Percentiles rank a stretch among this genome's conserved stretches.
Conservation (phyloP, 768 basidiomycete genomes). For the Mycena haematopus region DNA sequence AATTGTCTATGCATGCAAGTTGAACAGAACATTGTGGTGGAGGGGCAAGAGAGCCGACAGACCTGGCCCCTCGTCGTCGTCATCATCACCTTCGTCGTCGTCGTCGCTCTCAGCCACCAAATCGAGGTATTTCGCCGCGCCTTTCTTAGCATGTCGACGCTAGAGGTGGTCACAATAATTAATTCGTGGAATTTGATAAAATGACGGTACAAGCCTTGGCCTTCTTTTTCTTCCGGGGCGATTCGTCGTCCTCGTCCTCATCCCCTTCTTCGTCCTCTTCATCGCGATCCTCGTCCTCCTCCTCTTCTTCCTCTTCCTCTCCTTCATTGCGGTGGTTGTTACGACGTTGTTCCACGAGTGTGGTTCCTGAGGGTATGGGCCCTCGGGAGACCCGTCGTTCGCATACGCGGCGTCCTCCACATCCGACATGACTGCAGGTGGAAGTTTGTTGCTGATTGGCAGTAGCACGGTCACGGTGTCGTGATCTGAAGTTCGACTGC, state of each 20-base stretch:
- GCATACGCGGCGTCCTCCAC: constrained; percentile 16
- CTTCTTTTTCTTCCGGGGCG: constrained; percentile 40
- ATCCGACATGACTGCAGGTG: constrained; percentile 21
- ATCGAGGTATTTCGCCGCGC: constrained; percentile 88
- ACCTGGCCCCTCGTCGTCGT: constrained; percentile 71
- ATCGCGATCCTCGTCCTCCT: constrained; percentile 36
- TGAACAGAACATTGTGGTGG: constrained; percentile 5
- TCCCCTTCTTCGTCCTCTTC: constrained; percentile 31
- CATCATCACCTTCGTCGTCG: constrained; percentile 85
- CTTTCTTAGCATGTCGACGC: constrained; percentile 71
- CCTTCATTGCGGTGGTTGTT: constrained; percentile 24
- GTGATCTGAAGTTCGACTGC: background rate
- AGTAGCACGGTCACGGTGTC: background rate
- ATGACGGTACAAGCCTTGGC: constrained; percentile 53
- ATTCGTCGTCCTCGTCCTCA: constrained; percentile 44
- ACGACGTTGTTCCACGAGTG: background rate
- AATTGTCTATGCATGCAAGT: constrained; percentile 55
- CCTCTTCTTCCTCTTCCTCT: constrained; percentile 36
- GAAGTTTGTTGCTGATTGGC: background rate
- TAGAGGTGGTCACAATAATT: constrained; percentile 33
- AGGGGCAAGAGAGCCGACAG: constrained; percentile 23
- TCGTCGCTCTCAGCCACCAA: constrained; percentile 96
- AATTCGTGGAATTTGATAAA: constrained; percentile 1
- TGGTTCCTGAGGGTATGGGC: constrained; percentile 19
- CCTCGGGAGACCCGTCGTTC: constrained; percentile 17